Percentiles rank a stretch among this genome's conserved stretches.
Evolutionary conservation across 106 monocot species (phyloP).

Genomic region (Apostasia ramifera): DNA sequence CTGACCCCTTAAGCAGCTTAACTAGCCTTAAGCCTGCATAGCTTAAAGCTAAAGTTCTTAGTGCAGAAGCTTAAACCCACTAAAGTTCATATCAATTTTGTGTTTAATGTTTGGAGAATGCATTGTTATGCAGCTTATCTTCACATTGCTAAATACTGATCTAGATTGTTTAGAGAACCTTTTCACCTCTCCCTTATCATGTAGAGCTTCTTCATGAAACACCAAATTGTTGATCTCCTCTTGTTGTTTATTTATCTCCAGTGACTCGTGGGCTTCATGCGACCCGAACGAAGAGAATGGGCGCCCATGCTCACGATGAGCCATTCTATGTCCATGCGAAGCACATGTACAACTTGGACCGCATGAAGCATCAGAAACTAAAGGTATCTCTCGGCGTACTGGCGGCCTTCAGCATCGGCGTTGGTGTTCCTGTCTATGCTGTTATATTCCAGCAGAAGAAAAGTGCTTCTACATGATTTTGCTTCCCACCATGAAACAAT

Average conservation of each 20-base stretch:
- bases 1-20: too few species aligned
- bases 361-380: constrained; percentile 79
- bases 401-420: constrained; percentile 71
- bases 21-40: too few species aligned
- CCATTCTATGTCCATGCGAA: constrained; percentile 81
- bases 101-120: too few species aligned
- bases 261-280: constrained; percentile 61
- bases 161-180: too few species aligned
- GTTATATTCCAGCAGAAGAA: constrained; percentile 95
- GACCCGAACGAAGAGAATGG: constrained; percentile 75
- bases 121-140: too few species aligned
- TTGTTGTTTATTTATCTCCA: constrained; percentile 3
- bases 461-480: constrained; percentile 59
- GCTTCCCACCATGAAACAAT: neutral
- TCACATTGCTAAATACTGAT: too few species aligned
- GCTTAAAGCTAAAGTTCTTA: too few species aligned
- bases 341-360: constrained; percentile 96
- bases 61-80: too few species aligned
- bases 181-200: too few species aligned
- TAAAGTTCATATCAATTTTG: too few species aligned
- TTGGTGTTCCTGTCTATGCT: constrained; percentile 67
- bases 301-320: constrained; percentile 60
- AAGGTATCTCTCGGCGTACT: constrained; percentile 60
- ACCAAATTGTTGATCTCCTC: too few species aligned
- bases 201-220: too few species aligned